These are phyloP conservation scores for Monosporozyma aerobia DNA, from an alignment of 805 yeast genomes.

Conservation along the genomic window DNA sequence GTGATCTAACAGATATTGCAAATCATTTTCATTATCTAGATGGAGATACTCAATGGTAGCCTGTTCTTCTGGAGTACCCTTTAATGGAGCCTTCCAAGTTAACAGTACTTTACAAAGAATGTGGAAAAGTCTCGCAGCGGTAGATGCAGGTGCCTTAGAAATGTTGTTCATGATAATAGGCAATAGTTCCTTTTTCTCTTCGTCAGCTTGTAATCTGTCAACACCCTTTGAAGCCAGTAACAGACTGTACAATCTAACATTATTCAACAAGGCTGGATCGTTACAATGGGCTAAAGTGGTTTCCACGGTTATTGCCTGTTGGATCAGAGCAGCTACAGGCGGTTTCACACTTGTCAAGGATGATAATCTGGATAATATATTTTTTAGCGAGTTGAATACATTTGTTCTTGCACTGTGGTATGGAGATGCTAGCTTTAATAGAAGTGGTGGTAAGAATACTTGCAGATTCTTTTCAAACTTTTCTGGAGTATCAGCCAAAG, in stretches of 20 bases:
- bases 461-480: conserved; percentile 54
- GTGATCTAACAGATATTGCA: conserved; percentile 36
- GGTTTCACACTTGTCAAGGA: conserved; percentile 45
- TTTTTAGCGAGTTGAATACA: conserved; percentile 57
- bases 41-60: conserved; percentile 29
- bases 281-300: not conserved
- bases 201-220: conserved; percentile 38
- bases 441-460: conserved; percentile 63
- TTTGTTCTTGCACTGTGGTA: conserved; percentile 56
- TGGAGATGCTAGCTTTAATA: conserved; percentile 69
- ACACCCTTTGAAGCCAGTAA: conserved; percentile 61
- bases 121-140: conserved; percentile 52
- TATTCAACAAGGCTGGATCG: conserved; percentile 31
- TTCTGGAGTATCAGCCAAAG: conserved; percentile 58
- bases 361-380: conserved; percentile 57
- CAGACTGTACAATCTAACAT: conserved; percentile 53
- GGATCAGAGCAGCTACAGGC: conserved; percentile 54
- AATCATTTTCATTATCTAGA: conserved; percentile 34
- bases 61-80: conserved; percentile 37
- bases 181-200: conserved; percentile 32
- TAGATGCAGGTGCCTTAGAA: conserved; percentile 27
- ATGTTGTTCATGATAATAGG: conserved; percentile 44
- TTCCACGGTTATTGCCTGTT: conserved; percentile 52
- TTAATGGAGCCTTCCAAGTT: conserved; percentile 41
- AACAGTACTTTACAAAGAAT: conserved; percentile 47